A percentile compares a stretch with the other conserved stretches of the same genome.
These are phyloP conservation scores for Cutaneotrichosporon cutaneum DNA, from an alignment of 1,284 basidiomycete species.

Conservation along the genomic window DNA sequence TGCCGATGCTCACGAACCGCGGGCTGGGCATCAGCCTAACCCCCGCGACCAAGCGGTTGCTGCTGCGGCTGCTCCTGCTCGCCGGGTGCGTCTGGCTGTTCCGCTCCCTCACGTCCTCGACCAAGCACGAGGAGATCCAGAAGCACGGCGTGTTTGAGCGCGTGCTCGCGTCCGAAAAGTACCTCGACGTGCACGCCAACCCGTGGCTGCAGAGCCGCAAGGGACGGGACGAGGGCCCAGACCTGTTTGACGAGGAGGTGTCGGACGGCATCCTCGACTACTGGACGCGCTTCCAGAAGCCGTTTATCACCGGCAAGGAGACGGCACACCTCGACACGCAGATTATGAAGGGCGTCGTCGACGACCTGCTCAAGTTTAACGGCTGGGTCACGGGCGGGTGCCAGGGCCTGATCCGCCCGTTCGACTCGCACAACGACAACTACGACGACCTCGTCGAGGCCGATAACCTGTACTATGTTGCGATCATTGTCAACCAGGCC, in stretches of 20 bases:
- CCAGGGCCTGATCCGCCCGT: conserved; percentile 82
- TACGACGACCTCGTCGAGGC: conserved; percentile 80
- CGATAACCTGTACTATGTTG: conserved; percentile 86
- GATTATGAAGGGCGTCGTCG: conserved; percentile 78
- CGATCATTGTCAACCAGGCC: conserved; percentile 88
- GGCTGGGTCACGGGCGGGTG: conserved; percentile 99
- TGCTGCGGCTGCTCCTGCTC: conserved; percentile 44
- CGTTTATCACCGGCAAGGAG: conserved; percentile 76
- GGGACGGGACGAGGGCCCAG: conserved; percentile 76
- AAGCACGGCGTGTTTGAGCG: conserved; percentile 79
- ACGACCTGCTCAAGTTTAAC: conserved; percentile 84
- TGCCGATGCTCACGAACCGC: conserved; percentile 27
- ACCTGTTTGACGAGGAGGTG: conserved; percentile 74
- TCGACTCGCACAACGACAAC: conserved; percentile 74
- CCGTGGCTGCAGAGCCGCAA: conserved; percentile 80
- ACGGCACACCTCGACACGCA: conserved; percentile 85
- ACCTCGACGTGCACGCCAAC: conserved; percentile 80
- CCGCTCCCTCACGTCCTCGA: conserved; percentile 39
- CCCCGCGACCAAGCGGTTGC: conserved; percentile 42
- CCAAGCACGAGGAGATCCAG: conserved; percentile 60
- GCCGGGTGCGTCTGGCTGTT: conserved; percentile 42
- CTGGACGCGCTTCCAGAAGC: conserved; percentile 85
- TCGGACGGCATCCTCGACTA: conserved; percentile 75
- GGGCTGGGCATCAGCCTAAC: conserved; percentile 33
- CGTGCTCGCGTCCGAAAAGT: conserved; percentile 77